Evolutionary conservation across 2,329 filamentous ascomycete genomes (phyloP), one percentile per base, ranked within the genome.

Genomic region (Clonostachys byssicola): DNA sequence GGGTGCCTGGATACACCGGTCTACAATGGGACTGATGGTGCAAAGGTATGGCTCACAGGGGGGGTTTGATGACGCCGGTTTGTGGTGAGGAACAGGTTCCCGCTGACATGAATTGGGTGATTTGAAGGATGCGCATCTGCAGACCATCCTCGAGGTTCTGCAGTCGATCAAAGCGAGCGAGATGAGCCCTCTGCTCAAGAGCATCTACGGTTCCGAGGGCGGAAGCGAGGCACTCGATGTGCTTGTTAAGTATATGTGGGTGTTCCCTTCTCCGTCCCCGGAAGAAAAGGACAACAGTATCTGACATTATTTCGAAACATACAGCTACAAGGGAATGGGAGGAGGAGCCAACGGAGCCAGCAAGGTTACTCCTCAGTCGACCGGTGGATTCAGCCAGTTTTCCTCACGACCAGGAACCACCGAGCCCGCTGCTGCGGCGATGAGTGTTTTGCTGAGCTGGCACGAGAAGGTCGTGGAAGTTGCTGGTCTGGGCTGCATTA

Each of bases 391-490:
- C 72, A 92, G 88, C 60, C 92, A 96, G 70, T 80, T 92, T 40
- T 74, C 73, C 16, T 67, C 67, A 12, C 69, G 82, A 46, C 75
- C 80, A 8, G 75, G 73, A 23, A 72, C 60, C 9, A 80, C 74
- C 62, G 82, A 86, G 62, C 87, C 89, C 42, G 85, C 89, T 52
- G 88, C 89, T 35, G 86, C 91, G 48, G 88, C 86, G 46, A 97
- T 97, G 94, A 97, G 94, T 63, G 94, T 99, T 45, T 68, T 99
- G 63, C 74, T 99, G 56, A 96, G 91, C 70, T 99, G 94, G 94
- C 94, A 99, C 65, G 94, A 99, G 76, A 99, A 96, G 80, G 81
- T 96, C 52, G 90, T 97, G 5, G 94, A 99, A 61, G 85, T 96
- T 60, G 89, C 91, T 36, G 94, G 94, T 20, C 77, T 91, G 56